Base-by-base conservation (phyloP, 352 stramenopile genomes). In the Halophytophthora polymorphica region DNA sequence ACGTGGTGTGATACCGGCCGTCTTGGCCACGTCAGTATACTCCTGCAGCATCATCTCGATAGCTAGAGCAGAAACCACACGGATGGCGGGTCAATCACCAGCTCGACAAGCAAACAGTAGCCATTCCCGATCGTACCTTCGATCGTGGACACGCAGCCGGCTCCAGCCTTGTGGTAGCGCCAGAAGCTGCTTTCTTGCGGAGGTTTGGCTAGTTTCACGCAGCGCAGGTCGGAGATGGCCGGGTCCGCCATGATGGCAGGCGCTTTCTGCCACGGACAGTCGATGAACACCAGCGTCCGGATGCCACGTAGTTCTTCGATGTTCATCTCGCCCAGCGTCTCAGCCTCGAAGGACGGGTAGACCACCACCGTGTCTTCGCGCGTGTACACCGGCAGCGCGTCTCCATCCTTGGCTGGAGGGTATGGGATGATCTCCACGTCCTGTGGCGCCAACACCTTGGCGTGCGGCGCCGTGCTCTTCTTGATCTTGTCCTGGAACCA, bases 401-500 rank as follows among this genome's bases (percentile, higher is more conserved):
- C 48, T 31, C 52, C 25, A 23, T 73, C 54, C 13, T 86, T 62
- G 3, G 6, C 31, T 5, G 35, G 17, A 3, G 75, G 77, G 18
- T 73, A 85, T 11, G 66, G 71, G 6, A 93, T 62, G 56, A 95
- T 90, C 56, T 82, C 54, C 7, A 91, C 82, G 48, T 93, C 75
- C 2, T 77, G 40, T 1, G 78, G 72, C 15, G 84, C 82, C 17
- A 95, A 53, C 25, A 90, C 71, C 57, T 93, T 95, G 42, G 80
- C 84, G 36, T 93, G 82, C n/a, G 84, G 80, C 21, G 84, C 84
- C 28, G 84, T 93, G 69, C 84, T 95, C 64, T 95, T 95, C 62
- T 90, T 90, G 50, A 87, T 71, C 49, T 95, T 93, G 71, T 95
- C 84, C 29, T 92, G 84, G 55, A 95, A 95, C 71, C 77, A 86